Conservation (phyloP, 805 yeast species). For the Cyberlindnera nakhonratchasimensis region DNA sequence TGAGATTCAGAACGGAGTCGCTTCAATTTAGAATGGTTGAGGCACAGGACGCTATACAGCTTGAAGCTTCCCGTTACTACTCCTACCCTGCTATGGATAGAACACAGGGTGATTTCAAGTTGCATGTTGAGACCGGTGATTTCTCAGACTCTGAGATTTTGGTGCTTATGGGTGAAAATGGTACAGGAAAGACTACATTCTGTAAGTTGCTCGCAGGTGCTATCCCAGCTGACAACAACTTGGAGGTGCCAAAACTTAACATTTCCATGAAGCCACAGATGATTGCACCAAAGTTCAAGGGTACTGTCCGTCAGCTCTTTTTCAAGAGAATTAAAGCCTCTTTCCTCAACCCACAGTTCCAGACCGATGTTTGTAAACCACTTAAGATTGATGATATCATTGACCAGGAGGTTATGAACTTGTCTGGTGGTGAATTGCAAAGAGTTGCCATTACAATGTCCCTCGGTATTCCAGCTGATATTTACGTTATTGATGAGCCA, state of each 20-base stretch:
- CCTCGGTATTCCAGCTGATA: conserved; percentile 92
- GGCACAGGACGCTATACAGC: conserved; percentile 71
- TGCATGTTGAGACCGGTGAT: conserved; percentile 79
- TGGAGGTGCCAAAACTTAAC: conserved; percentile 79
- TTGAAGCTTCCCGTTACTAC: conserved; percentile 77
- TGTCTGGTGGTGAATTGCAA: conserved; percentile 99
- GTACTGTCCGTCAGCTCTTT: conserved; percentile 97
- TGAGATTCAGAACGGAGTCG: conserved; percentile 95
- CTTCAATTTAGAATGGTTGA: conserved; percentile 91
- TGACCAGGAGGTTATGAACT: conserved; percentile 95
- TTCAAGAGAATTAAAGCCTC: conserved; percentile 94
- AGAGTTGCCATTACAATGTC: conserved; percentile 97
- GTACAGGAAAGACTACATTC: conserved; percentile 98
- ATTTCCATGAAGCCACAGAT: conserved; percentile 99
- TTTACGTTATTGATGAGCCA: conserved; percentile 97
- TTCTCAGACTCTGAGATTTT: conserved; percentile 95
- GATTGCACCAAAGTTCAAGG: conserved; percentile 97
- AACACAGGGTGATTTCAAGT: conserved; percentile 95
- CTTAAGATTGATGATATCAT: conserved; percentile 88
- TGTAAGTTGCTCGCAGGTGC: conserved; percentile 95
- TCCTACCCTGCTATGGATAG: conserved; percentile 78
- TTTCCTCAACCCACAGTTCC: conserved; percentile 95
- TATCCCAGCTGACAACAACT: conserved; percentile 77
- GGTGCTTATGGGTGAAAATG: conserved; percentile 99
- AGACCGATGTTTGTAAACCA: conserved; percentile 96